phyloP scores from a whole-genome alignment of 108 stramenopile species.

The Pseudonitzschia multistriata region DNA sequence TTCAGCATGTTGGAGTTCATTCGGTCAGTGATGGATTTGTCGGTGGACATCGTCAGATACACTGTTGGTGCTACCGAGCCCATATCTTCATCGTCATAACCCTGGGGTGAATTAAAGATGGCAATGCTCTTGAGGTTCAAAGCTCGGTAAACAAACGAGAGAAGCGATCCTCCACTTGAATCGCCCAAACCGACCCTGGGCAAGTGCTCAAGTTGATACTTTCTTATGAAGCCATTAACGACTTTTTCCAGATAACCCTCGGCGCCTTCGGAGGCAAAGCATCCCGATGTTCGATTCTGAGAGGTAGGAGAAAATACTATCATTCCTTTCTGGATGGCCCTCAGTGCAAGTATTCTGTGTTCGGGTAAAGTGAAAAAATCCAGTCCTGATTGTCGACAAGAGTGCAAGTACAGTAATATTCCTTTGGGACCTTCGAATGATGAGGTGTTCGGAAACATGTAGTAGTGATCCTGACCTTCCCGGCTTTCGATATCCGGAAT shows the following conservation, averaged over 20 bases:
- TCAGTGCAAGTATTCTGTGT: constrained; percentile 30
- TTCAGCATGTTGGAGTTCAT: constrained; percentile 15
- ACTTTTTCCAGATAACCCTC: constrained; percentile 6
- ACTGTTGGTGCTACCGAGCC: constrained; percentile 23
- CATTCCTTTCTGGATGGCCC: constrained; percentile 27
- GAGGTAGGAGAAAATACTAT: constrained; percentile 35
- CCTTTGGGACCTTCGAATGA: constrained; percentile 1
- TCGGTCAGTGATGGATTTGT: constrained; percentile 11
- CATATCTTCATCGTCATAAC: neutral
- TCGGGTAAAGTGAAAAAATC: constrained; percentile 40
- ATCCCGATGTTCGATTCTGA: constrained; percentile 28
- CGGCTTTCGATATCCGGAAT: constrained; percentile 1
- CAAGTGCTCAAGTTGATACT: constrained; percentile 9
- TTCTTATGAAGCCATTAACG: constrained; percentile 16
- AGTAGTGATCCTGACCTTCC: constrained; percentile 21
- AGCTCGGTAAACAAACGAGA: constrained; percentile 15
- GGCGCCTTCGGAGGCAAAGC: constrained; percentile 23
- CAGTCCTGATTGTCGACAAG: constrained; percentile 31
- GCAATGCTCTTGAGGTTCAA: constrained; percentile 31
- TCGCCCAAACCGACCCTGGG: constrained; percentile 27
- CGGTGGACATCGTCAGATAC: constrained; percentile 26
- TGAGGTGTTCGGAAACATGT: constrained; percentile 11
- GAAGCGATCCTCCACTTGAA: constrained; percentile 32
- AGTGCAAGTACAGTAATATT: constrained; percentile 32
- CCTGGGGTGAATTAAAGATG: constrained; percentile 28